phyloP scores from a whole-genome alignment of 148 eudicot genomes.

The Oxyria digyna region DNA sequence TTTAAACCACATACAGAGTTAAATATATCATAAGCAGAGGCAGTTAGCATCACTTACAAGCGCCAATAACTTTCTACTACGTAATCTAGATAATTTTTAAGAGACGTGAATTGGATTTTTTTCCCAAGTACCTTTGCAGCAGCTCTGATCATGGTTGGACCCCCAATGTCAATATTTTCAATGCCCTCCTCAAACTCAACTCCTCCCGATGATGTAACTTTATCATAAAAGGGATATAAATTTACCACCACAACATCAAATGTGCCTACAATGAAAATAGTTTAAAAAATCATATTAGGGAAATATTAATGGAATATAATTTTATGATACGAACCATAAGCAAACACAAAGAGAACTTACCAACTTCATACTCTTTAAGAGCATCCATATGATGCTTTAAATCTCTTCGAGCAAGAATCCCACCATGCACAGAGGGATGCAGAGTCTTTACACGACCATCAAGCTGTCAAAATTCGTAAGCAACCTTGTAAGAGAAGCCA shows the following conservation, averaged over 20 bases:
- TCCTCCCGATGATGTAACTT: constrained; percentile 59
- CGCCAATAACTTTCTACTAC: neutral
- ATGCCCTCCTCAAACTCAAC: constrained; percentile 86
- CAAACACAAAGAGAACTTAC: constrained; percentile 23
- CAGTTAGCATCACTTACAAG: neutral
- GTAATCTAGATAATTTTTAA: neutral
- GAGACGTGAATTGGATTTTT: neutral
- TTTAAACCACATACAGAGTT: neutral
- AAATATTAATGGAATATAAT: neutral
- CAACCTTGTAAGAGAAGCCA: neutral
- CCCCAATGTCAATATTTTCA: constrained; percentile 98
- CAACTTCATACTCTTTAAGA: constrained; percentile 67
- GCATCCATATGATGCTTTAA: constrained; percentile 89
- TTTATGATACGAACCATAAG: neutral
- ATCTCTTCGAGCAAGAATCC: constrained; percentile 97
- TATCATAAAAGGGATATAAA: constrained; percentile 93
- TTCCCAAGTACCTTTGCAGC: constrained; percentile 73
- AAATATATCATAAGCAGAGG: neutral
- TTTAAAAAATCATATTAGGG: neutral
- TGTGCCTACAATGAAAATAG: constrained; percentile 36
- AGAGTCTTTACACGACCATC: constrained; percentile 99
- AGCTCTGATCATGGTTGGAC: constrained; percentile 98
- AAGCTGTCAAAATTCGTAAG: constrained; percentile 39
- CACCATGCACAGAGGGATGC: constrained; percentile 89
- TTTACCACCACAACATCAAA: constrained; percentile 92